Percentiles rank a stretch among this genome's conserved stretches.
Evolutionary conservation across 192 early-diverging fungal genomes (phyloP).

Genomic region (Backusella tarrabulga): DNA sequence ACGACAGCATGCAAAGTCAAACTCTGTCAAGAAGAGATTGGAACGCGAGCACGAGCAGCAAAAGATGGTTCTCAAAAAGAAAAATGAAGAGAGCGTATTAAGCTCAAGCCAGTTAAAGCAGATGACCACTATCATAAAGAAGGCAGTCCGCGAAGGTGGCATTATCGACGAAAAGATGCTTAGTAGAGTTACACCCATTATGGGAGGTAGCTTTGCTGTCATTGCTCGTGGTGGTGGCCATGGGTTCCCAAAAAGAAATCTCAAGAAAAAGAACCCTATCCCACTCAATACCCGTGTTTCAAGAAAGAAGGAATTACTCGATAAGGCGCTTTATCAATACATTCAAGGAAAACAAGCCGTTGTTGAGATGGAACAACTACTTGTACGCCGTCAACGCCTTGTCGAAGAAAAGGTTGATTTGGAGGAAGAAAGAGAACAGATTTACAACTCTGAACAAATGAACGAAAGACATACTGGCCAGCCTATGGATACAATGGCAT

Average conservation of each 20-base stretch:
- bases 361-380: conserved; percentile 47
- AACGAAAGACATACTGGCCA: conserved; percentile 15
- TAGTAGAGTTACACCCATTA: conserved; percentile 18
- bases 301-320: conserved; percentile 54
- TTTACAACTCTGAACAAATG: conserved; percentile 40
- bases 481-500: conserved; percentile 24
- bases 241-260: conserved; percentile 24
- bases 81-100: conserved; percentile 50
- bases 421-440: conserved; percentile 45
- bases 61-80: conserved; percentile 54
- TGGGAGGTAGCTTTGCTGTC: conserved; percentile 42
- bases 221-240: conserved; percentile 27
- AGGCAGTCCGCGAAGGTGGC: conserved; percentile 36
- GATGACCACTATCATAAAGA: conserved; percentile 49
- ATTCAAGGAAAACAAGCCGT: conserved; percentile 50
- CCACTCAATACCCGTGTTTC: conserved; percentile 32
- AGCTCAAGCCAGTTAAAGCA: conserved; percentile 42
- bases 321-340: conserved; percentile 53
- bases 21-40: conserved; percentile 46
- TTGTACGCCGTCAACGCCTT: conserved; percentile 47
- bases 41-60: conserved; percentile 56
- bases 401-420: conserved; percentile 48
- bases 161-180: conserved; percentile 33
- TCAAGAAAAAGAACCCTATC: conserved; percentile 27
- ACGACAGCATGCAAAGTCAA: conserved; percentile 52